phyloP scores from a whole-genome alignment of 164 flowering plant species.

The Vitis riparia region DNA sequence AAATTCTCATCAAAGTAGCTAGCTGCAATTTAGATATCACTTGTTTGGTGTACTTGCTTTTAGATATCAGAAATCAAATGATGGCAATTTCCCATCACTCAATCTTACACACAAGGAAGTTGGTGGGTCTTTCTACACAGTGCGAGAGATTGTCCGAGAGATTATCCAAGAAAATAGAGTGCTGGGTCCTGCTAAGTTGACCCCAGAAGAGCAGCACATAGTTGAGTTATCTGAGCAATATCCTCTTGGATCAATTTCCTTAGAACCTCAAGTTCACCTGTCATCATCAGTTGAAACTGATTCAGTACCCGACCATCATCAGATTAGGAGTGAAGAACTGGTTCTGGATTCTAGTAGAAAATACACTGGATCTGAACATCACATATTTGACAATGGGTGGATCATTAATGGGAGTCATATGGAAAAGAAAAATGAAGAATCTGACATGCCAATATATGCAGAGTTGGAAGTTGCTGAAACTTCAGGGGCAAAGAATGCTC shows the following conservation, averaged over 20 bases:
- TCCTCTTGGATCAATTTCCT: constrained; percentile 51
- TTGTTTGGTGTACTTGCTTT: constrained; percentile 18
- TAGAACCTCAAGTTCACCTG: constrained; percentile 33
- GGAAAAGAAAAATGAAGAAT: constrained; percentile 15
- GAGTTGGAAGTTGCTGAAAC: constrained; percentile 18
- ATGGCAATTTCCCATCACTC: constrained; percentile 84
- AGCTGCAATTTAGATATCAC: neutral
- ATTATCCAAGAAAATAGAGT: constrained; percentile 91
- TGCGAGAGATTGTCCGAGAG: constrained; percentile 89
- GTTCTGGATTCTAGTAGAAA: constrained; percentile 14
- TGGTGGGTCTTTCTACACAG: constrained; percentile 94
- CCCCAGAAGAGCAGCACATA: constrained; percentile 31
- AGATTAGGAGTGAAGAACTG: constrained; percentile 20
- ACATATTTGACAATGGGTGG: constrained; percentile 19
- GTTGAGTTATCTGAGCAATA: constrained; percentile 29
- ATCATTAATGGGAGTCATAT: constrained; percentile 25
- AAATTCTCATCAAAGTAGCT: neutral
- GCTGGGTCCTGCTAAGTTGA: constrained; percentile 63
- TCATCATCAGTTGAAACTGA: constrained; percentile 29
- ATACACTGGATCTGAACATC: constrained; percentile 19
- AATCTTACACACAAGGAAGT: constrained; percentile 91
- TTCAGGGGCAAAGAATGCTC: constrained; percentile 16
- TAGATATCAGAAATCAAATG: constrained; percentile 73
- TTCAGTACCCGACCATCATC: constrained; percentile 16
- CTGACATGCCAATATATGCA: constrained; percentile 11